A percentile compares a stretch with the other conserved stretches of the same genome.
phyloP scores from a whole-genome alignment of 106 monocot genomes.

The Phalaenopsis aphrodite region DNA sequence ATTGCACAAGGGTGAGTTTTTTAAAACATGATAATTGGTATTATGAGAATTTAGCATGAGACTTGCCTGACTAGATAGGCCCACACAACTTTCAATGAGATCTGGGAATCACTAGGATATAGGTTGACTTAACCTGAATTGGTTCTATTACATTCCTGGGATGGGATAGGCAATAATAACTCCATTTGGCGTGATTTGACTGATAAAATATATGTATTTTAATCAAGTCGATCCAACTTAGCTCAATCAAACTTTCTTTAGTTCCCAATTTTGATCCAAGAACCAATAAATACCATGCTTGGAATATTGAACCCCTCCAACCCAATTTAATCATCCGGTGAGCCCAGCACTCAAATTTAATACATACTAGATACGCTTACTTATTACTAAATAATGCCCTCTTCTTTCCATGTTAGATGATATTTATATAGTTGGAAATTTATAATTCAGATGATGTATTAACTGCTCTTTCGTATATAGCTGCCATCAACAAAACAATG shows the following conservation, averaged over 20 bases:
- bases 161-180: neutral
- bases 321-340: neutral
- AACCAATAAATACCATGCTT: too few relatives aligned
- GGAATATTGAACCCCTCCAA: too few relatives aligned
- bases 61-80: too few relatives aligned
- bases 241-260: too few relatives aligned
- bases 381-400: neutral
- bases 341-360: neutral
- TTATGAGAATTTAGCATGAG: too few relatives aligned
- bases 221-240: too few relatives aligned
- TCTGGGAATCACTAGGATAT: neutral
- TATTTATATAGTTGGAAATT: neutral
- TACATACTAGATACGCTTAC: neutral
- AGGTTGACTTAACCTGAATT: neutral
- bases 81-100: neutral
- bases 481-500: neutral
- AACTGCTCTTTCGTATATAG: neutral
- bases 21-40: too few relatives aligned
- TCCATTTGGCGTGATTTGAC: neutral
- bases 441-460: neutral
- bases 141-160: too few relatives aligned
- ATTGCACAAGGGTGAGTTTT: too few relatives aligned
- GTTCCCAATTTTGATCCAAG: too few relatives aligned
- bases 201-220: too few relatives aligned
- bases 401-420: neutral